Conservation (phyloP, 176 grass and related monocot species). For the Cenchrus purpureus region DNA sequence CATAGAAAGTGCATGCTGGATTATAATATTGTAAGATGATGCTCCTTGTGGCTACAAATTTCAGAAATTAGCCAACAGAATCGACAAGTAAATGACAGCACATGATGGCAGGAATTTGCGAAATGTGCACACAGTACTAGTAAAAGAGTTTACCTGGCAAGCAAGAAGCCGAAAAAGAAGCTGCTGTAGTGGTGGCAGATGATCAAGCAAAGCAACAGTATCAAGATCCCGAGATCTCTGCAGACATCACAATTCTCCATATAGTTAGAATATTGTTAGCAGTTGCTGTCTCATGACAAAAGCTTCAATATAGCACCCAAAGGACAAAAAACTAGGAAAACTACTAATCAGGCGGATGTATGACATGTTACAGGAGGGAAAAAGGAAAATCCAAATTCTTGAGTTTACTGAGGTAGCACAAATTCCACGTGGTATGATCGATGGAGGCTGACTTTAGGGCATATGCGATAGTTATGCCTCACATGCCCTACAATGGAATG, state of each 20-base stretch:
- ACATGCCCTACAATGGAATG: background rate
- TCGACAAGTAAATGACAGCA: slow-evolving; percentile 26
- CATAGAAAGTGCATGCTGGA: slow-evolving; percentile 95
- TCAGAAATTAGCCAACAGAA: slow-evolving; percentile 29
- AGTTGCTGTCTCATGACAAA: slow-evolving; percentile 3
- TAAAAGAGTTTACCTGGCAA: slow-evolving; percentile 71
- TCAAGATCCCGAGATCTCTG: slow-evolving; percentile 92
- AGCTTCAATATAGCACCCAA: background rate
- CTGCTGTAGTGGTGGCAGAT: slow-evolving; percentile 90
- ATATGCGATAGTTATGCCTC: slow-evolving; percentile 17
- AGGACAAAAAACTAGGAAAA: background rate
- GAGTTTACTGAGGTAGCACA: background rate
- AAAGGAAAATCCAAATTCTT: background rate
- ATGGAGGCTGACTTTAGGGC: slow-evolving; percentile 9
- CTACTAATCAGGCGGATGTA: background rate
- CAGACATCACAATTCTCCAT: slow-evolving; percentile 40
- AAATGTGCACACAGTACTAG: slow-evolving; percentile 2
- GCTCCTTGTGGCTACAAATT: slow-evolving; percentile 83
- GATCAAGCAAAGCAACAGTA: slow-evolving; percentile 80
- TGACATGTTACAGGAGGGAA: background rate
- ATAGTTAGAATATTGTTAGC: slow-evolving; percentile 3
- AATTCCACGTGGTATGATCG: background rate
- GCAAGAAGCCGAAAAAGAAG: slow-evolving; percentile 85
- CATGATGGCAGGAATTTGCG: slow-evolving; percentile 19
- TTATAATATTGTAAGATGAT: slow-evolving; percentile 89